Evolutionary conservation across 495 filamentous ascomycete genomes (phyloP), one percentile per base, ranked within the genome.

Genomic region (Darksidea phi): DNA sequence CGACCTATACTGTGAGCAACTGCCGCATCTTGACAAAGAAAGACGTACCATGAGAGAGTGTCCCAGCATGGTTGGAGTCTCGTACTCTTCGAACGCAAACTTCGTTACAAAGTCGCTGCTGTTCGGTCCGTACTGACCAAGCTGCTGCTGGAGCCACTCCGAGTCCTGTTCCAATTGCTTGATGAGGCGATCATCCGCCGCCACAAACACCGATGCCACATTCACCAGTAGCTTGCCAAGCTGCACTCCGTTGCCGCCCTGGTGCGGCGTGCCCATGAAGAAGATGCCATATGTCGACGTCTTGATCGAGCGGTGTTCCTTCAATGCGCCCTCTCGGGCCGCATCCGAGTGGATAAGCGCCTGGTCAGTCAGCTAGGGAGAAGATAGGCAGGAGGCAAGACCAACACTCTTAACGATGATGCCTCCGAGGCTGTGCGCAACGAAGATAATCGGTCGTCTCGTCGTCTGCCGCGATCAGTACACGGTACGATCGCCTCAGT

Each of bases 151-250:
- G 4, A 76, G 70, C 58, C 48, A 63, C 64, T 74, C 68, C 12
- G 72, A 76, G 42, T 75, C 67, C 56, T 58, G 59, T 57, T 75
- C 64, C 1, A 77, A 64, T 34, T 70, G 63, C 24, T 72, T 46
- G 1, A 75, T 45, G 32, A 75, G 52, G 13, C 59, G 60, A 38
- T 54, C 48, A 38, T 72, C 69, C 8, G 71, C 68, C 0, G 67
- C 55, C 28, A 52, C 51, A 62, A 70, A 74, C 7, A 71, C 67
- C 26, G 73, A 74, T 18, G 69, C 73, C 1, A 73, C 54, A 58
- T 72, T 70, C n/a, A 70, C 56, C 1, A 76, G 63, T 23, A 69
- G 52, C 48, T 63, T 59, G 50, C 57, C 58, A 15, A 62, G 28
- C 34, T 57, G 37, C 28, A 70, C 63, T 12, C 69, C 65, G 21